These are phyloP conservation scores for Mortierella antarctica DNA, from an alignment of 192 early-diverging fungal genomes.

Conservation along the genomic window DNA sequence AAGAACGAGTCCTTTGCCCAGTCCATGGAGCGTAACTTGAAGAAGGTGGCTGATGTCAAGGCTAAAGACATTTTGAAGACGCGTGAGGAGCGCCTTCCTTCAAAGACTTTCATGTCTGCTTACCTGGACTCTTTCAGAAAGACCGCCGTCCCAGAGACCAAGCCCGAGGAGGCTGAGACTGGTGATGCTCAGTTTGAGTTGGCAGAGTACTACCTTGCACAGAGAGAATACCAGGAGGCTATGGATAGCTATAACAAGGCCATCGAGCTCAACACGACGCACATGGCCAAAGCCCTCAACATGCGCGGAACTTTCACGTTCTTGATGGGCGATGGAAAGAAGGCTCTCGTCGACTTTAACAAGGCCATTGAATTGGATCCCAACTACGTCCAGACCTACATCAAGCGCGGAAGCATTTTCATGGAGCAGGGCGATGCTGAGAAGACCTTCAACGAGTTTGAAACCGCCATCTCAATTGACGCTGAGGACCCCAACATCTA, in stretches of 20 bases:
- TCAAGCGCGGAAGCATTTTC: constrained; percentile 91
- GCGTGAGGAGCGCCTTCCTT: constrained; percentile 80
- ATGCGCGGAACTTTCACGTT: constrained; percentile 90
- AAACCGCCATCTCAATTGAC: constrained; percentile 73
- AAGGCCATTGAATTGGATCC: constrained; percentile 83
- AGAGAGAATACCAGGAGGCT: constrained; percentile 70
- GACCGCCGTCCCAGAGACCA: constrained; percentile 30
- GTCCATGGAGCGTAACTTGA: constrained; percentile 90
- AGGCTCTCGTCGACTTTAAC: constrained; percentile 80
- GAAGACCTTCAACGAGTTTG: constrained; percentile 73
- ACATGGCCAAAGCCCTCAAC: constrained; percentile 79
- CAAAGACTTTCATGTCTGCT: constrained; percentile 89
- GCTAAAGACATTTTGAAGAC: constrained; percentile 78
- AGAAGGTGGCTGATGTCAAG: constrained; percentile 80
- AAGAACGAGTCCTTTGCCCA: constrained; percentile 82
- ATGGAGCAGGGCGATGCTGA: constrained; percentile 85
- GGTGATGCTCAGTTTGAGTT: constrained; percentile 66
- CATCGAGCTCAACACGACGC: constrained; percentile 64
- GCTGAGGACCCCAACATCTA: constrained; percentile 87
- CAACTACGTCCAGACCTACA: constrained; percentile 82
- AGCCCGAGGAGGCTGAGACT: constrained; percentile 37
- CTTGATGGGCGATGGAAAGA: constrained; percentile 83
- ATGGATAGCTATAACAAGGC: constrained; percentile 74
- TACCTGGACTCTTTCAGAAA: constrained; percentile 92
- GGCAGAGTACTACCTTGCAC: constrained; percentile 61